A percentile compares a stretch with the other conserved stretches of the same genome.
Evolutionary conservation across 2,329 filamentous ascomycete genomes (phyloP).

Genomic region (Phialophora verrucosa): DNA sequence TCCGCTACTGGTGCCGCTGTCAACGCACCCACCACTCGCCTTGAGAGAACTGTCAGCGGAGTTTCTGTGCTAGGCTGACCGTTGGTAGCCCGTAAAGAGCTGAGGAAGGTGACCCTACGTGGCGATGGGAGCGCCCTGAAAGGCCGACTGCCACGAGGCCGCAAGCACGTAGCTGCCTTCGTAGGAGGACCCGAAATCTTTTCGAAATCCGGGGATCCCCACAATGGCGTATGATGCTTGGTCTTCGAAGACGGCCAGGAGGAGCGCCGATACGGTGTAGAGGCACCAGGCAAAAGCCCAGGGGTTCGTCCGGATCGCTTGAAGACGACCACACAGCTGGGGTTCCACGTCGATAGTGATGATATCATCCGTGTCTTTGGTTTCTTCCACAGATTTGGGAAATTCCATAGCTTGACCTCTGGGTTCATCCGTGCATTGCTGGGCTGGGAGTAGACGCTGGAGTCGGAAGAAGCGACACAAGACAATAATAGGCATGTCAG

Average conservation of each 20-base stretch:
- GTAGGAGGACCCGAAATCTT: constrained; percentile 60
- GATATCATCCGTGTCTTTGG: background rate
- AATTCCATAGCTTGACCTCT: background rate
- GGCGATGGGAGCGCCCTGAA: constrained; percentile 44
- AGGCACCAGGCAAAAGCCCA: constrained; percentile 23
- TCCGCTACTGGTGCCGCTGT: constrained; percentile 45
- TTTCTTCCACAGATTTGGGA: background rate
- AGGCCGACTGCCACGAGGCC: constrained; percentile 58
- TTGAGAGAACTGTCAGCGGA: background rate
- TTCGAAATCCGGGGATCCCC: constrained; percentile 61
- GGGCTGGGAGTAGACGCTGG: background rate
- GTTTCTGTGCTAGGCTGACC: background rate
- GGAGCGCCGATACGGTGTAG: constrained; percentile 25
- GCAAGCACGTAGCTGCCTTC: constrained; percentile 51
- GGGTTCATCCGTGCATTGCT: background rate
- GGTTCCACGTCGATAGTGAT: background rate
- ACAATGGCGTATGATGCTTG: constrained; percentile 68
- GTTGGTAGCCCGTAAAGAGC: no score
- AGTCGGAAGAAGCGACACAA: background rate
- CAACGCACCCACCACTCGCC: constrained; percentile 17
- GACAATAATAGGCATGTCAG: background rate
- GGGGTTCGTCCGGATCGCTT: constrained; percentile 12
- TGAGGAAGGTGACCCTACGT: constrained; percentile 16
- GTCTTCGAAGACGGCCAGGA: constrained; percentile 59
- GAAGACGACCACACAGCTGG: background rate